A percentile compares a stretch with the other conserved stretches of the same genome.
Evolutionary conservation across 768 basidiomycete species (phyloP).

Genomic region (Macrocybe gigantea): DNA sequence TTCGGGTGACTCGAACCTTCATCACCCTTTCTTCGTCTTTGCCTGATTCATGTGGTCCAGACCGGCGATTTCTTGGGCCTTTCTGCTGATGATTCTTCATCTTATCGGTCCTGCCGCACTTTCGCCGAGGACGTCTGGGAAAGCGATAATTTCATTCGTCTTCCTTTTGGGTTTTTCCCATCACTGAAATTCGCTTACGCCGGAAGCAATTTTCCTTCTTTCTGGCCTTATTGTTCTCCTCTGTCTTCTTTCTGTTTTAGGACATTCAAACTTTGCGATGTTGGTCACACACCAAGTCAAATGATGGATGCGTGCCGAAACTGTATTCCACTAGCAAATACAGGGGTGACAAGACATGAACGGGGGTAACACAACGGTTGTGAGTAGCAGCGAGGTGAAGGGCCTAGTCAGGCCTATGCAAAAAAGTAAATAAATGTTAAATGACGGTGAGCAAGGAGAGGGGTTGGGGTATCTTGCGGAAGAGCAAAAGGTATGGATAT

Average conservation of each 20-base stretch:
- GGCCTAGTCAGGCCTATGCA: background rate
- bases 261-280: no score
- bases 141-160: background rate
- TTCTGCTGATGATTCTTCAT: background rate
- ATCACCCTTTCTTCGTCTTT: background rate
- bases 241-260: no score
- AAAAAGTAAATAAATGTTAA: conserved; percentile 1
- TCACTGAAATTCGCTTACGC: conserved; percentile 1
- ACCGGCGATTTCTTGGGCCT: background rate
- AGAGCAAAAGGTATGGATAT: conserved; percentile 8
- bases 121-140: background rate
- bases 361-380: background rate
- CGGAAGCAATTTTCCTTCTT: background rate
- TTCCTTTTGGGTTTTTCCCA: conserved; percentile 1
- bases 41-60: background rate
- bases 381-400: background rate
- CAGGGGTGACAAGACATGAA: background rate
- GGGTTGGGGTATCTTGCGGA: conserved; percentile 2
- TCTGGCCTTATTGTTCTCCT: conserved; percentile 6
- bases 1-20: background rate
- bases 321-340: background rate
- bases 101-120: conserved; percentile 1
- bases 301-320: no score
- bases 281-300: no score
- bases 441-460: background rate